Base-by-base conservation (phyloP, 345 rosid species). In the Acer campestre region DNA sequence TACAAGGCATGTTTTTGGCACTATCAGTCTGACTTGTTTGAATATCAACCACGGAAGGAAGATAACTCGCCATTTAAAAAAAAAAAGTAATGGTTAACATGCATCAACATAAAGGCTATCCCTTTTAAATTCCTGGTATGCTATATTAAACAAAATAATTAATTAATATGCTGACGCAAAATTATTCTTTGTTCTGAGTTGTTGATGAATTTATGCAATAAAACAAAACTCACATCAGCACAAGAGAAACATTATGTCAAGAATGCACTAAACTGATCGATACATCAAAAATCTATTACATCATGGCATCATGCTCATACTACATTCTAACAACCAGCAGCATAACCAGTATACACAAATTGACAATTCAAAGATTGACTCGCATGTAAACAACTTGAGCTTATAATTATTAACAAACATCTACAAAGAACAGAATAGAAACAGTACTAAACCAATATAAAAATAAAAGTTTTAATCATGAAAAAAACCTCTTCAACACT, bases 401-500 rank as follows among this genome's bases (percentile, higher is more conserved):
- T 20, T 59, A 13, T 44, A 29, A 53, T 22, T 75, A 59, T 2
- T 25, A 70, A 25, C 63, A 66, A 63, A 25, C 59, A 17, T 64
- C 2, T 12, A 35, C 38, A 5, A 35, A 35, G 38, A 5, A 35
- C 38, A 35, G 38, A 62, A 71, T 55, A 13, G 38, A 62, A 53
- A 63, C 18, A 67, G 53, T 66, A 53, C 7, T 63, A 25, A 65
- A 40, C 20, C 38, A 8, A 35, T 58, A 66, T 20, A 18, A 4
- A 61, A 17, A 59, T 70, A 61, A 61, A 65, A 31, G 11, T 42
- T 42, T 42, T 42, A 42, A 67, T 25, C 29, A 18, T 23, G 35
- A 64, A 77, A 18, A 18, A 75, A 51, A 93, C 98, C 95, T 93
- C 92, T 81, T 92, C 95, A 44, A 88, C 87, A 82, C 88, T 88